phyloP scores from a whole-genome alignment of 148 eudicot species.

The Simmondsia chinensis region DNA sequence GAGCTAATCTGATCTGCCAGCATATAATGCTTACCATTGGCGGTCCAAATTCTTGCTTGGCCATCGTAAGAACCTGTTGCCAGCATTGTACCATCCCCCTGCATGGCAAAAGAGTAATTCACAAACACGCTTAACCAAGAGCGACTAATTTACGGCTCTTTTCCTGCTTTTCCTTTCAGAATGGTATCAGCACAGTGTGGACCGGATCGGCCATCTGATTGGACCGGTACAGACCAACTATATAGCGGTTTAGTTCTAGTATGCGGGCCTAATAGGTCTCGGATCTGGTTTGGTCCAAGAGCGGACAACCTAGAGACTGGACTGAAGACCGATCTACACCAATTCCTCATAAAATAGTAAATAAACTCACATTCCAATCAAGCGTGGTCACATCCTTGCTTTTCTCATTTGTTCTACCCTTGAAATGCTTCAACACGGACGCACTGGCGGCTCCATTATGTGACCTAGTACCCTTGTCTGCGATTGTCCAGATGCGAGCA shows the following conservation, averaged over 20 bases:
- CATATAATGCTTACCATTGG: conserved; percentile 40
- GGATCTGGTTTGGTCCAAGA: no score
- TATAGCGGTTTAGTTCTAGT: no score
- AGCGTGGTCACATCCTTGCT: conserved; percentile 69
- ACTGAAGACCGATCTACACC: no score
- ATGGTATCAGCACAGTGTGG: no score
- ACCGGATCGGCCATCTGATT: no score
- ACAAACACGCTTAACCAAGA: neutral
- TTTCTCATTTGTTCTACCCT: conserved; percentile 51
- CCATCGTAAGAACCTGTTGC: conserved; percentile 88
- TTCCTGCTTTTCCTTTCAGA: no score
- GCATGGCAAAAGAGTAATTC: conserved; percentile 4
- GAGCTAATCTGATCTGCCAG: neutral
- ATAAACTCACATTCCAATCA: conserved; percentile 77
- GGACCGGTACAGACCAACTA: no score
- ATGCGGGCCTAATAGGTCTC: no score
- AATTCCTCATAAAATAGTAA: neutral
- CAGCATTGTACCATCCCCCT: conserved; percentile 67
- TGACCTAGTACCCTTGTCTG: conserved; percentile 23
- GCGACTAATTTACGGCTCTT: no score
- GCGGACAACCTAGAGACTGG: no score
- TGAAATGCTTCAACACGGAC: conserved; percentile 54
- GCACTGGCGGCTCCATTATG: conserved; percentile 24
- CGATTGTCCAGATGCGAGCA: conserved; percentile 57
- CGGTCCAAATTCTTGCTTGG: conserved; percentile 70